phyloP scores from a whole-genome alignment of 2,329 filamentous ascomycete species.

The Sphaceloma murrayae region DNA sequence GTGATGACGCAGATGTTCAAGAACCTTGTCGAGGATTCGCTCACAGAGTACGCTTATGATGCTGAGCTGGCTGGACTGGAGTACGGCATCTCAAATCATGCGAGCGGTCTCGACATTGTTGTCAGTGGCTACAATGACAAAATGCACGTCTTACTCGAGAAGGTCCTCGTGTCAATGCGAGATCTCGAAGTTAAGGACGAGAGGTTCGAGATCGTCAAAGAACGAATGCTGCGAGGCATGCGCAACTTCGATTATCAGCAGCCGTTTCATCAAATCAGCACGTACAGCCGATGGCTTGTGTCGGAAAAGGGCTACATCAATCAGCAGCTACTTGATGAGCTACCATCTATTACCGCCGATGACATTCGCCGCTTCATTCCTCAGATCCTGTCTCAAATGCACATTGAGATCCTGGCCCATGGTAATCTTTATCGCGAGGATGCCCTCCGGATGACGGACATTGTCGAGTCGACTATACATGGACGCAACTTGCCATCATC shows the following conservation, averaged over 20 bases:
- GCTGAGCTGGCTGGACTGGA: slow-evolving; percentile 83
- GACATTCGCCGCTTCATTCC: slow-evolving; percentile 70
- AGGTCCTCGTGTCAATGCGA: slow-evolving; percentile 73
- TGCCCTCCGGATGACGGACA: slow-evolving; percentile 70
- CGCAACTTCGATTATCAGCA: slow-evolving; percentile 83
- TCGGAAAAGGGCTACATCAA: slow-evolving; percentile 68
- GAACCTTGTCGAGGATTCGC: slow-evolving; percentile 75
- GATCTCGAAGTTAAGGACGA: slow-evolving; percentile 78
- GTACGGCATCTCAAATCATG: slow-evolving; percentile 66
- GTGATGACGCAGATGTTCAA: slow-evolving; percentile 74
- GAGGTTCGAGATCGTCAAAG: slow-evolving; percentile 84
- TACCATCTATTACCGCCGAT: slow-evolving; percentile 63
- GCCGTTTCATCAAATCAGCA: slow-evolving; percentile 78
- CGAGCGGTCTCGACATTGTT: slow-evolving; percentile 64
- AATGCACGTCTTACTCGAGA: slow-evolving; percentile 78
- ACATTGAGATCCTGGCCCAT: slow-evolving; percentile 80
- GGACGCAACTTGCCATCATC: slow-evolving; percentile 62
- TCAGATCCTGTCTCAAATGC: slow-evolving; percentile 69
- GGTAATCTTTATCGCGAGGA: slow-evolving; percentile 95
- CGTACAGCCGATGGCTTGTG: slow-evolving; percentile 72
- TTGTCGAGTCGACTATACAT: slow-evolving; percentile 69
- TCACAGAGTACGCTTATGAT: slow-evolving; percentile 92
- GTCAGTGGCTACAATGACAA: slow-evolving; percentile 96
- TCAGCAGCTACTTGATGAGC: slow-evolving; percentile 67
- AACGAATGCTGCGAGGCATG: slow-evolving; percentile 64